Conservation (phyloP, 331 rosid species). For the Phaseolus coccineus region DNA sequence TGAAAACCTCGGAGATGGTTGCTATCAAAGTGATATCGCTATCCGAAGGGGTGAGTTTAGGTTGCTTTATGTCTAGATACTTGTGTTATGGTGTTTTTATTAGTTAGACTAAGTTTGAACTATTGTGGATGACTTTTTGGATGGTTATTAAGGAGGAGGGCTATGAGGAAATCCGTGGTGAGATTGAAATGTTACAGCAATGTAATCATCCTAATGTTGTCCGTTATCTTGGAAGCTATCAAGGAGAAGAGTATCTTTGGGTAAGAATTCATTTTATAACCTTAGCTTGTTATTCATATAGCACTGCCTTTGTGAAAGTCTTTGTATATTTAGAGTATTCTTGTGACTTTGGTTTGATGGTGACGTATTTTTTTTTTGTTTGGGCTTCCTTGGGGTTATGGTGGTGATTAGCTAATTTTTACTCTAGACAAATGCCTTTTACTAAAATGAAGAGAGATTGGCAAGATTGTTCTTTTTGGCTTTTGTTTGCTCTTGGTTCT, state of each 20-base stretch:
- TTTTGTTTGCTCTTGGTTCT: constrained; percentile 36
- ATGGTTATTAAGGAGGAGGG: constrained; percentile 85
- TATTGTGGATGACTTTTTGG: constrained; percentile 28
- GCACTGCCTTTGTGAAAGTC: constrained; percentile 28
- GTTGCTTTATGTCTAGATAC: constrained; percentile 1
- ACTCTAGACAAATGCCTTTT: not conserved
- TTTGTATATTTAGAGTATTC: constrained; percentile 19
- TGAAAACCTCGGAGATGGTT: constrained; percentile 88
- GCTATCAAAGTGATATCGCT: constrained; percentile 95
- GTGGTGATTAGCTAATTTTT: constrained; percentile 23
- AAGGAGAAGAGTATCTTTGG: constrained; percentile 99
- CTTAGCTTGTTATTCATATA: constrained; percentile 23
- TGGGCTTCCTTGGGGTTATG: constrained; percentile 24
- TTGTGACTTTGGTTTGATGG: not conserved
- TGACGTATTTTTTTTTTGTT: constrained; percentile 10
- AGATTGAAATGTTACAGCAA: constrained; percentile 97
- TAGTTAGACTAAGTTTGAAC: constrained; percentile 34
- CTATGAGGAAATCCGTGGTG: constrained; percentile 96
- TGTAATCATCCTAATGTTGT: constrained; percentile 98
- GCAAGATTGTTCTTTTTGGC: not conserved
- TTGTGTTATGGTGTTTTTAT: constrained; percentile 17
- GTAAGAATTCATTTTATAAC: constrained; percentile 54
- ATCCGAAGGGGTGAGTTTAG: constrained; percentile 78
- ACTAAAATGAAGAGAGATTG: not conserved
- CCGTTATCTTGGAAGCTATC: constrained; percentile 97